phyloP scores from a whole-genome alignment of 106 monocot genomes.

The Apostasia ramifera region DNA sequence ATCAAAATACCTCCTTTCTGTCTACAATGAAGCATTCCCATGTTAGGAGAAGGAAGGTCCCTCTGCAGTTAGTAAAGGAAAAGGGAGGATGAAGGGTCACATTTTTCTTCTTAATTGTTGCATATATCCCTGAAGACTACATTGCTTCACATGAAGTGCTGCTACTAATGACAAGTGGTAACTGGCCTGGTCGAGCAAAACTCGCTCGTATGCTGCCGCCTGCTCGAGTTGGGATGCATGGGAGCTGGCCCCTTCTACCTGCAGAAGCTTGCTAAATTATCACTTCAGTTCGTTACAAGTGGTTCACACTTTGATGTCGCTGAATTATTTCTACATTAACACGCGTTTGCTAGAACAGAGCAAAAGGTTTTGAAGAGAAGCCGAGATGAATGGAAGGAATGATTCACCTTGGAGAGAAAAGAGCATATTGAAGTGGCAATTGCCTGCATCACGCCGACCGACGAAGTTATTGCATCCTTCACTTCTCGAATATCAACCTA shows the following conservation, averaged over 20 bases:
- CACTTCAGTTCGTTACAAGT: background rate
- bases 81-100: too few species aligned
- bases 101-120: slow-evolving; percentile 20
- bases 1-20: too few species aligned
- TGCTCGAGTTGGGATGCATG: slow-evolving; percentile 35
- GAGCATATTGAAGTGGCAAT: slow-evolving; percentile 20
- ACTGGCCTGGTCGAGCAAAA: slow-evolving; percentile 39
- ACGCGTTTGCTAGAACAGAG: background rate
- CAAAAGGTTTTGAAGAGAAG: too few species aligned
- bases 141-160: slow-evolving; percentile 58
- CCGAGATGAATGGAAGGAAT: background rate
- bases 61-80: too few species aligned
- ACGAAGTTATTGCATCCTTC: slow-evolving; percentile 28
- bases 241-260: slow-evolving; percentile 37
- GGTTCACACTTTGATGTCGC: background rate
- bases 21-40: too few species aligned
- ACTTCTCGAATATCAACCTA: slow-evolving; percentile 29
- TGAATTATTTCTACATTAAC: background rate
- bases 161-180: slow-evolving; percentile 35
- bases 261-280: background rate
- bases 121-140: slow-evolving; percentile 40
- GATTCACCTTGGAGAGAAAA: slow-evolving; percentile 21
- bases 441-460: slow-evolving; percentile 31
- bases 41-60: too few species aligned
- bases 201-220: slow-evolving; percentile 27